Conservation (phyloP, 805 yeast species). For the Wickerhamia fluorescens region DNA sequence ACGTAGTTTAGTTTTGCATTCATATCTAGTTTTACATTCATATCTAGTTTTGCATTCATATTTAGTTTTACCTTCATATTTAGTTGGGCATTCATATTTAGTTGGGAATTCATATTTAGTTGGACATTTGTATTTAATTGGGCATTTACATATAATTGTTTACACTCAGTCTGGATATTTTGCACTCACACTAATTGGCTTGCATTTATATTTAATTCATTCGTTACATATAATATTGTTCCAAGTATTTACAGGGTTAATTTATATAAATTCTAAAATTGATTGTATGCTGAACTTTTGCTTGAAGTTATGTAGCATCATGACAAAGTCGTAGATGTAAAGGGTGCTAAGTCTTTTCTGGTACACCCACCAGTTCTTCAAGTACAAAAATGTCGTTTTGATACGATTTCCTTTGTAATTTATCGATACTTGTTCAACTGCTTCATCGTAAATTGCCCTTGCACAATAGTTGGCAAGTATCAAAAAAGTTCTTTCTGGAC, state of each 20-base stretch:
- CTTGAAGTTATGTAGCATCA: slow-evolving; percentile 14
- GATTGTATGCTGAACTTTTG: slow-evolving; percentile 3
- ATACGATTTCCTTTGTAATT: slow-evolving; percentile 13
- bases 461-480: slow-evolving; percentile 92
- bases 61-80: slow-evolving; percentile 1
- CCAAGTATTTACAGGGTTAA: no score
- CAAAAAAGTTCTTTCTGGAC: slow-evolving; percentile 79
- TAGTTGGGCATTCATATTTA: not conserved
- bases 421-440: slow-evolving; percentile 31
- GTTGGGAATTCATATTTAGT: slow-evolving; percentile 2
- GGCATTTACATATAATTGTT: no score
- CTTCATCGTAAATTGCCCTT: slow-evolving; percentile 64
- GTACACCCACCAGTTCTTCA: slow-evolving; percentile 27
- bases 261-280: no score
- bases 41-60: not conserved
- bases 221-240: no score
- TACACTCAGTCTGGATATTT: no score
- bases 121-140: slow-evolving; percentile 1
- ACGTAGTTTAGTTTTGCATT: slow-evolving; percentile 1
- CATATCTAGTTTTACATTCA: slow-evolving; percentile 1
- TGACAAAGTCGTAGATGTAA: slow-evolving; percentile 25
- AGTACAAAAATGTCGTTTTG: slow-evolving; percentile 9
- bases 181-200: no score
- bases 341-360: slow-evolving; percentile 25
- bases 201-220: no score